Conservation (phyloP, 192 early-diverging fungal genomes). For the Rhizophagus clarus region DNA sequence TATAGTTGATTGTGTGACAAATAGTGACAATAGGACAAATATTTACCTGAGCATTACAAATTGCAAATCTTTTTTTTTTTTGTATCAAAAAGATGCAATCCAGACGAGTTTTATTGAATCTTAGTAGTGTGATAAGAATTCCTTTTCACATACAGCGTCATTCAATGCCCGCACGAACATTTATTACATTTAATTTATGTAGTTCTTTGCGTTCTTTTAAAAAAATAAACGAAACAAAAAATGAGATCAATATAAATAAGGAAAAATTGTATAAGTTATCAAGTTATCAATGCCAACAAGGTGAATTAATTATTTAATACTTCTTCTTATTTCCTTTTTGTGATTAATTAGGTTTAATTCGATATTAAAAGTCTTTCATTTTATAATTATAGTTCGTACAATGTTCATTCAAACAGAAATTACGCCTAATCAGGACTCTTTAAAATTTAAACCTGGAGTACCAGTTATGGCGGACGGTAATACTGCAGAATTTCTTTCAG, state of each 20-base stretch:
- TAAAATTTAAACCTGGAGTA: constrained; percentile 97
- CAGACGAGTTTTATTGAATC: not conserved
- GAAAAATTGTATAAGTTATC: not conserved
- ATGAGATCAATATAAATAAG: not conserved
- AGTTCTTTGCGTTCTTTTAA: not conserved
- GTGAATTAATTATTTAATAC: not conserved
- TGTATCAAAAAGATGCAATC: not conserved
- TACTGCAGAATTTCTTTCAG: constrained; percentile 83
- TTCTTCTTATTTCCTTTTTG: not conserved
- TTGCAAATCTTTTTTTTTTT: no score
- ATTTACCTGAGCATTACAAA: no score
- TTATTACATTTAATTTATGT: not conserved
- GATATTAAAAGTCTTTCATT: not conserved
- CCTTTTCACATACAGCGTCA: not conserved
- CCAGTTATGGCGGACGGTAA: constrained; percentile 69
- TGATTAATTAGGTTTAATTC: no score
- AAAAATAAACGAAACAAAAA: not conserved
- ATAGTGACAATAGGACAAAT: no score
- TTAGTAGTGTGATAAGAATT: not conserved
- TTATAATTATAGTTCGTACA: constrained; percentile 55
- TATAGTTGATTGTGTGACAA: no score
- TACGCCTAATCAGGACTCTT: constrained; percentile 93
- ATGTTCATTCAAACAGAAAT: constrained; percentile 91
- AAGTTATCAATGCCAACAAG: not conserved
- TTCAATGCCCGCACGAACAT: not conserved